Percentiles rank a stretch among this genome's conserved stretches.
Conservation (phyloP, 257 asterid genomes). For the Solanum virginianum region DNA sequence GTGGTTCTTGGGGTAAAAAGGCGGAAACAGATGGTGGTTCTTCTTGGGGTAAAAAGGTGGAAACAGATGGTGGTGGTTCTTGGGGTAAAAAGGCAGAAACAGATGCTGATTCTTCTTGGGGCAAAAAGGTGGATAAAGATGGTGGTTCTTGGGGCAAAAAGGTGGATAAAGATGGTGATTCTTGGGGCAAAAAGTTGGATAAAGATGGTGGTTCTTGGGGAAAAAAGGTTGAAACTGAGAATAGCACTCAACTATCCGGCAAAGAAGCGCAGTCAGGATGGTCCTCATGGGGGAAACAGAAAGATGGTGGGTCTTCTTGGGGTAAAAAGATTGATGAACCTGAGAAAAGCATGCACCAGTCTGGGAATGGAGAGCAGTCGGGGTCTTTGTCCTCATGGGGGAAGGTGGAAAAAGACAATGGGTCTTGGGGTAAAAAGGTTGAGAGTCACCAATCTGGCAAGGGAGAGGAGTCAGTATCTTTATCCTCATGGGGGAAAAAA, state of each 20-base stretch:
- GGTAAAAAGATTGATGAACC: neutral
- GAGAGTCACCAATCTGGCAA: neutral
- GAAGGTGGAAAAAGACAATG: neutral
- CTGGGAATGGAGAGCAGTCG: neutral
- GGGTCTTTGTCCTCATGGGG: neutral
- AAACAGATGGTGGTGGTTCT: neutral
- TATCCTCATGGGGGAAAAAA: conserved; percentile 14
- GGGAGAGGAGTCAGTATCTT: neutral
- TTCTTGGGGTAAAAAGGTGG: conserved; percentile 10
- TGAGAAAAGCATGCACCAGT: neutral
- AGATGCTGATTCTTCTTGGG: conserved; percentile 13
- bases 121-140: neutral
- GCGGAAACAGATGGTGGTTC: neutral
- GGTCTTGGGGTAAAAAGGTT: conserved; percentile 11
- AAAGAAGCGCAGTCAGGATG: conserved; percentile 4
- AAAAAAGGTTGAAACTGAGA: neutral
- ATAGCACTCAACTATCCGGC: neutral
- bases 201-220: conserved; percentile 6
- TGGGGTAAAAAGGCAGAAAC: neutral
- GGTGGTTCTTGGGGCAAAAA: neutral
- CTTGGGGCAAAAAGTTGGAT: neutral
- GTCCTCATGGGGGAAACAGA: conserved; percentile 7
- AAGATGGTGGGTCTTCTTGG: neutral
- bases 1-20: conserved; percentile 14
- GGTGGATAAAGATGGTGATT: neutral